Evolutionary conservation across 352 stramenopile genomes (phyloP).

Genomic region (Phytophthora hybrid): DNA sequence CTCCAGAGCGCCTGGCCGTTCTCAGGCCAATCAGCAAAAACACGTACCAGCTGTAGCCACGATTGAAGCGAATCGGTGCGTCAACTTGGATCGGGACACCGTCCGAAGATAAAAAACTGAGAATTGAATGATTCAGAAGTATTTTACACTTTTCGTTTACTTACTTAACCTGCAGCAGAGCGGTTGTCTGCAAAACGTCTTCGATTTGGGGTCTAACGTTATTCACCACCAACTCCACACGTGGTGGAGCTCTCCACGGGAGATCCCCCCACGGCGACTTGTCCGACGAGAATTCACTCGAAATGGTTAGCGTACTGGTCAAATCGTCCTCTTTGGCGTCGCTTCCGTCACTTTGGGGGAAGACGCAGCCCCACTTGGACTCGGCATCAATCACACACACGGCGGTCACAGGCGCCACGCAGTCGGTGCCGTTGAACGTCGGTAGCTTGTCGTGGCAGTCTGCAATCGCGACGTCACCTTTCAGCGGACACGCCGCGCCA

Average conservation of each 20-base stretch:
- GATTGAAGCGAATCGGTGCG: background rate
- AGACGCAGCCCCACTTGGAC: constrained; percentile 43
- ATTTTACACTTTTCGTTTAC: background rate
- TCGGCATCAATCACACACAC: constrained; percentile 39
- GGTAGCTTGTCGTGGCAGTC: constrained; percentile 49
- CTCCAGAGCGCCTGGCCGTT: constrained; percentile 24
- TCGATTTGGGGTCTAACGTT: background rate
- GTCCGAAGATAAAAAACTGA: background rate
- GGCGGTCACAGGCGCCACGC: constrained; percentile 42
- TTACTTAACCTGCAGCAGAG: constrained; percentile 3
- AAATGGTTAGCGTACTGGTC: constrained; percentile 20
- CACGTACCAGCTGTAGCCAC: background rate
- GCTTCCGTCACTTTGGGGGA: constrained; percentile 6
- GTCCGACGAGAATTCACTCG: background rate
- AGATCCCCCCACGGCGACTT: constrained; percentile 34
- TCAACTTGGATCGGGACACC: too few species aligned
- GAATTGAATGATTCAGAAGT: too few species aligned
- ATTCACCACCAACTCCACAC: background rate
- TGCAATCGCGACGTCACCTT: constrained; percentile 42
- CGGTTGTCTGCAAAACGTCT: background rate
- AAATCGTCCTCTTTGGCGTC: background rate
- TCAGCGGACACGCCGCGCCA: constrained; percentile 48
- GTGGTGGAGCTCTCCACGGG: constrained; percentile 34
- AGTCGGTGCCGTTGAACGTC: constrained; percentile 49
- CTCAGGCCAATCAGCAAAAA: background rate